These are phyloP conservation scores for Cinchona pubescens DNA, from an alignment of 257 asterid species.

Conservation along the genomic window DNA sequence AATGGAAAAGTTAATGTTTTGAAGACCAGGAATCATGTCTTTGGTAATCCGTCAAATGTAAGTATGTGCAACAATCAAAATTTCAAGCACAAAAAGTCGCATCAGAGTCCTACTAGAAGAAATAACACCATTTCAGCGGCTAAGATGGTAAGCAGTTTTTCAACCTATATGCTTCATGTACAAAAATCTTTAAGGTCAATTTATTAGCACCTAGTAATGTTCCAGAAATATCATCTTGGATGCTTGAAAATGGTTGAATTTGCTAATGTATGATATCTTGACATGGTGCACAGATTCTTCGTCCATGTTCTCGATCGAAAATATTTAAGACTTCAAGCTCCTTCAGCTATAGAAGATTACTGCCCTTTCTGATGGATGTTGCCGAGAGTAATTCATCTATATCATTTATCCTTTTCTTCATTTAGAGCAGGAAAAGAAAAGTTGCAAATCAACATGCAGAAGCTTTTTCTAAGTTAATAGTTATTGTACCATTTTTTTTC, in stretches of 20 bases:
- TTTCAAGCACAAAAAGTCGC: background rate
- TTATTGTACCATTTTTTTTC: background rate
- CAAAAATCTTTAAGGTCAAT: background rate
- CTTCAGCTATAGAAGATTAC: slow-evolving; percentile 67
- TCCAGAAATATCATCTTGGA: background rate
- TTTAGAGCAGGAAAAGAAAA: slow-evolving; percentile 15
- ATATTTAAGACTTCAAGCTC: slow-evolving; percentile 55
- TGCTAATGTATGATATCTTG: slow-evolving; percentile 17
- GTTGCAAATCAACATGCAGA: background rate
- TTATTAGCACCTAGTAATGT: background rate
- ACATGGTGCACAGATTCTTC: slow-evolving; percentile 44
- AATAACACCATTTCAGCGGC: slow-evolving; percentile 24
- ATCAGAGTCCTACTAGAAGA: slow-evolving; percentile 31
- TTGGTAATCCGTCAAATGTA: slow-evolving; percentile 23
- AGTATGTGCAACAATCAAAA: slow-evolving; percentile 15
- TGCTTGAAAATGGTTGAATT: background rate
- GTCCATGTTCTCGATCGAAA: slow-evolving; percentile 58
- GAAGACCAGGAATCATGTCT: slow-evolving; percentile 16
- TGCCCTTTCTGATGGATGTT: slow-evolving; percentile 70
- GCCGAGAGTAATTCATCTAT: slow-evolving; percentile 39
- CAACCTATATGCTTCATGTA: slow-evolving; percentile 1
- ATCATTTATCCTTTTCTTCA: slow-evolving; percentile 4
- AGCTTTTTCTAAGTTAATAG: background rate
- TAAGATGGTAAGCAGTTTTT: slow-evolving; percentile 34
- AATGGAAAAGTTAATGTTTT: slow-evolving; percentile 15